Conservation (phyloP, 176 grass and related monocot genomes). For the Cenchrus fungigraminus region DNA sequence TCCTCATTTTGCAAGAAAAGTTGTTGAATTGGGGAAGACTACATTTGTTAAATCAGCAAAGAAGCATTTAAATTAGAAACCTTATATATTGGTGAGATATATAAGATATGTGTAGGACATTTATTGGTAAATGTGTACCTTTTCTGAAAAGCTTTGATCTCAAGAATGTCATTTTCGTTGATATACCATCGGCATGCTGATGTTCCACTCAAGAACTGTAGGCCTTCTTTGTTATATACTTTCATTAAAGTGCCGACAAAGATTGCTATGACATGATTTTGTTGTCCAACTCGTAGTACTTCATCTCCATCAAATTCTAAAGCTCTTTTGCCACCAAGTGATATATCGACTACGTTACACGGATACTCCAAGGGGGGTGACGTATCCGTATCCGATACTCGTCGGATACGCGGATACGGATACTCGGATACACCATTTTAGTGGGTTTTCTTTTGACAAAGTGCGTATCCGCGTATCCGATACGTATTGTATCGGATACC, state of each 20-base stretch:
- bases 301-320: not conserved
- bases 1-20: not conserved
- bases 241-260: not conserved
- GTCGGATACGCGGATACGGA: too few species aligned
- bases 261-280: not conserved
- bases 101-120: not conserved
- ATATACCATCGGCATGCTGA: not conserved
- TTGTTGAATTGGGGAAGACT: too few species aligned
- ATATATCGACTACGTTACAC: not conserved
- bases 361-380: too few species aligned
- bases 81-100: not conserved
- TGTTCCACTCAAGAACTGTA: too few species aligned
- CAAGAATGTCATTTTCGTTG: not conserved
- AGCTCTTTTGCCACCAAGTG: not conserved
- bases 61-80: too few species aligned
- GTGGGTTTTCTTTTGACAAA: too few species aligned
- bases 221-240: not conserved
- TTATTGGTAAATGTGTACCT: not conserved
- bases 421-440: too few species aligned
- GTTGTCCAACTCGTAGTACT: not conserved
- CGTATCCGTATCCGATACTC: too few species aligned
- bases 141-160: not conserved
- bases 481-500: too few species aligned
- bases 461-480: too few species aligned
- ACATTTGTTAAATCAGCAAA: too few species aligned